Evolutionary conservation across 2,329 filamentous ascomycete species (phyloP).

Genomic region (Fusarium sp.): DNA sequence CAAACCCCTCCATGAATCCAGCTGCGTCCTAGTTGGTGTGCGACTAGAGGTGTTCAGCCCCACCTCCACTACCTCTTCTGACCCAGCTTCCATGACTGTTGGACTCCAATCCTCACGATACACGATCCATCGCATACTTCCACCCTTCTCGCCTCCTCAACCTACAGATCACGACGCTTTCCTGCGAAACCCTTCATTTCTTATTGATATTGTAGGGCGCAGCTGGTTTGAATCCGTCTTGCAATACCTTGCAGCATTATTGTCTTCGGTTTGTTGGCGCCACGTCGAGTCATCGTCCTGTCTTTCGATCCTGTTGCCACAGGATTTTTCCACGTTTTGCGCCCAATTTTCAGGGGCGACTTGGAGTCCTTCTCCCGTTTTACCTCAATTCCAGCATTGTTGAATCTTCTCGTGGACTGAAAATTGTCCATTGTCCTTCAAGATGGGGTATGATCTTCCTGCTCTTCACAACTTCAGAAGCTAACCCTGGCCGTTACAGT

Average conservation of each 20-base stretch:
- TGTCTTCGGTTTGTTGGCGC: slow-evolving; percentile 16
- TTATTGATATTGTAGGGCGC: slow-evolving; percentile 16
- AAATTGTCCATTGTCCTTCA: slow-evolving; percentile 35
- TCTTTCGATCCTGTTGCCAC: slow-evolving; percentile 35
- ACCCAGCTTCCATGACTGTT: slow-evolving; percentile 35
- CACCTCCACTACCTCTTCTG: slow-evolving; percentile 21
- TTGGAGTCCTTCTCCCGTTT: slow-evolving; percentile 20
- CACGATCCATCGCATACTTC: slow-evolving; percentile 35
- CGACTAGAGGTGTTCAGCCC: slow-evolving; percentile 7
- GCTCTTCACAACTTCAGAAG: slow-evolving; percentile 2
- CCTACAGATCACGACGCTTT: slow-evolving; percentile 9
- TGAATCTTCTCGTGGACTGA: slow-evolving; percentile 38
- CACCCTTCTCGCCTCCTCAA: slow-evolving; percentile 11
- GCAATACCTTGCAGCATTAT: slow-evolving; percentile 13
- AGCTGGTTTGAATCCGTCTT: slow-evolving; percentile 1
- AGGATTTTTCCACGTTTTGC: slow-evolving; percentile 42
- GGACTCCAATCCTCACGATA: slow-evolving; percentile 41
- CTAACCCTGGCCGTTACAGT: slow-evolving; percentile 53
- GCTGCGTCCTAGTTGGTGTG: slow-evolving; percentile 9
- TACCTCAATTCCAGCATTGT: slow-evolving; percentile 8
- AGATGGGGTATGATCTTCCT: slow-evolving; percentile 48
- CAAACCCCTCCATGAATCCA: slow-evolving; percentile 37
- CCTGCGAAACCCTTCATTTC: slow-evolving; percentile 12
- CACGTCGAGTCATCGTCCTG: slow-evolving; percentile 27
- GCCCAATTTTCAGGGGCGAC: slow-evolving; percentile 26